Base-by-base conservation (phyloP, 495 filamentous ascomycete species). In the Friedmanniomyces simplex region DNA sequence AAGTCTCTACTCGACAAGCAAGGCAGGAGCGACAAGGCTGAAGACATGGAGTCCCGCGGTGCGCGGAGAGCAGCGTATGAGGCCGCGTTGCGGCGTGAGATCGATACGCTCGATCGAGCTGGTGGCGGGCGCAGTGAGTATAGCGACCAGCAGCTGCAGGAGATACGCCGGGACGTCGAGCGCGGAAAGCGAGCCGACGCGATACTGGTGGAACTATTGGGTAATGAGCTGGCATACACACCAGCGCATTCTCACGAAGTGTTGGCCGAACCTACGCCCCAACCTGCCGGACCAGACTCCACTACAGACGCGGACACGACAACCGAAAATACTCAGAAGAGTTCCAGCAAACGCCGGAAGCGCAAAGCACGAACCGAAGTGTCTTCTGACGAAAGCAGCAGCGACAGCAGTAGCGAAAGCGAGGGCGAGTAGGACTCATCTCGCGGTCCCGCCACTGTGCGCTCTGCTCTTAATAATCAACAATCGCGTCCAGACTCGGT, bases 41-140 rank as follows among this genome's bases (percentile, higher is more conserved):
- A 58, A 21, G 56, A 42, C 20, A 67, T 71, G 65, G 66, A 67
- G 16, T 55, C 67, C 24, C 13, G 18, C 16, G 52, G 53, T 20
- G 63, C 28, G 24, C 65, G 67, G 6, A 53, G 64, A 53, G 57
- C 53, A 3, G 70, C 70, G 20, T 62, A 69, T 45, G 59, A 68
- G 21, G 61, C 63, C 21, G 68, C 68, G 12, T 46, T 71, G 25
- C 47, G 58, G 13, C 67, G 48, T 39, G 61, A 58, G 57, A 62
- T 53, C 52, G 64, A 52, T 58, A 67, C 16, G 57, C 45, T 26
- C 50, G 62, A 46, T 22, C 42, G 22, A 14, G 21, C 30, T n/a
- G 55, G 56, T 18, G n/a, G 16, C 12, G 12, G 24, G 11, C 30
- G 51, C 10, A 54, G 52, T 25, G 68, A 68, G 18, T 55, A 58